phyloP scores from a whole-genome alignment of 495 filamentous ascomycete species.

The Penicillium bialowiezense region DNA sequence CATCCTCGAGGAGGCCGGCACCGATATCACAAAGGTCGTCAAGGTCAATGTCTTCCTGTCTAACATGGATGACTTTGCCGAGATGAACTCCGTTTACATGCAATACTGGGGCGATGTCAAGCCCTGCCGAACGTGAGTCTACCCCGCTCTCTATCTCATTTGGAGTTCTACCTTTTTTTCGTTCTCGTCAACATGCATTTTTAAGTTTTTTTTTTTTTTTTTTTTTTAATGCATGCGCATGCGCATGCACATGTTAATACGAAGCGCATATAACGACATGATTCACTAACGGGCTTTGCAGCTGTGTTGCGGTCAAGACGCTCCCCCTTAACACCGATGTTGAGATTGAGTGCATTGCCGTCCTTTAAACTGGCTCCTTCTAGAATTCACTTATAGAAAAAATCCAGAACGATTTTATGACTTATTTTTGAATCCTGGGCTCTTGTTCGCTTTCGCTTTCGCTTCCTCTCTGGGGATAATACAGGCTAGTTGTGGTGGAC shows the following conservation, averaged over 20 bases:
- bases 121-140: conserved; percentile 52
- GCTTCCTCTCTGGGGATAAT: too few relatives aligned
- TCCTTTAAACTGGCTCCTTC: conserved; percentile 23
- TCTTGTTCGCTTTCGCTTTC: too few relatives aligned
- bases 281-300: conserved; percentile 11
- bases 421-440: background rate
- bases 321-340: conserved; percentile 65
- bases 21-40: conserved; percentile 60
- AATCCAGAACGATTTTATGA: background rate
- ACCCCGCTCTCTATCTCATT: background rate
- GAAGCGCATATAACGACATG: too few relatives aligned
- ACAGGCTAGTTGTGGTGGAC: too few relatives aligned
- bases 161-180: too few relatives aligned
- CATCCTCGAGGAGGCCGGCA: conserved; percentile 64
- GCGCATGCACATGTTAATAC: background rate
- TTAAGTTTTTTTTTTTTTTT: too few relatives aligned
- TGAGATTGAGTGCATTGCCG: conserved; percentile 68
- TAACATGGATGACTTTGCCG: conserved; percentile 66
- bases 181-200: too few relatives aligned
- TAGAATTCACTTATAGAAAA: background rate
- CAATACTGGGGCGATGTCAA: conserved; percentile 57
- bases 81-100: conserved; percentile 61
- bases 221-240: background rate
- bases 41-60: conserved; percentile 70
- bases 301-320: conserved; percentile 64